phyloP scores from a whole-genome alignment of 257 asterid genomes.

The Buddleja alternifolia region DNA sequence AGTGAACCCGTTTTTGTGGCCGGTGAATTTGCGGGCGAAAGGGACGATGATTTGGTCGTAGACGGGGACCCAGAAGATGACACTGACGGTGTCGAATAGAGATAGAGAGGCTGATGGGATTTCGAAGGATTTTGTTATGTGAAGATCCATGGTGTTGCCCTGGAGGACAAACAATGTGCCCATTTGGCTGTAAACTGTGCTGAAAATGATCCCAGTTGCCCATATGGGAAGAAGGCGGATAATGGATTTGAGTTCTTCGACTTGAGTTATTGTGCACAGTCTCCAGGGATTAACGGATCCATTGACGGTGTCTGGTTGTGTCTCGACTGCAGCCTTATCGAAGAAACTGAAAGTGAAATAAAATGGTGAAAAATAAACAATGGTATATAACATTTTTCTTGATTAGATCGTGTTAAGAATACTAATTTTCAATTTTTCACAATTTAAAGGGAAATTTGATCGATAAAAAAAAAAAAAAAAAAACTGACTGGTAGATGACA shows the following conservation, averaged over 20 bases:
- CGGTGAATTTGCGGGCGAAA: conserved; percentile 46
- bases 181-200: conserved; percentile 70
- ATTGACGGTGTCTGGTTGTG: conserved; percentile 43
- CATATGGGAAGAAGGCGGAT: conserved; percentile 55
- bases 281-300: conserved; percentile 48
- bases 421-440: too few relatives aligned
- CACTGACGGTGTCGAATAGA: conserved; percentile 62
- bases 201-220: conserved; percentile 73
- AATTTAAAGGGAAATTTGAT: too few relatives aligned
- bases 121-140: conserved; percentile 43
- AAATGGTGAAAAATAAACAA: too few relatives aligned
- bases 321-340: conserved; percentile 72
- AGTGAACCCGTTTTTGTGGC: conserved; percentile 63
- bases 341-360: conserved; percentile 48
- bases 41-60: conserved; percentile 64
- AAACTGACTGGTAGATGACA: too few relatives aligned
- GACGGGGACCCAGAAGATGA: conserved; percentile 65
- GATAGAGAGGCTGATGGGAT: conserved; percentile 68
- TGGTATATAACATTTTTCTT: too few relatives aligned
- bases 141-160: conserved; percentile 63
- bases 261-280: conserved; percentile 71
- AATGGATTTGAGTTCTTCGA: conserved; percentile 66
- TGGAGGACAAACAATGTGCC: conserved; percentile 70
- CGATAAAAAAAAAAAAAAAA: too few relatives aligned
- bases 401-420: too few relatives aligned